Conservation (phyloP, 2,329 filamentous ascomycete genomes). For the Aspergillus proliferans region DNA sequence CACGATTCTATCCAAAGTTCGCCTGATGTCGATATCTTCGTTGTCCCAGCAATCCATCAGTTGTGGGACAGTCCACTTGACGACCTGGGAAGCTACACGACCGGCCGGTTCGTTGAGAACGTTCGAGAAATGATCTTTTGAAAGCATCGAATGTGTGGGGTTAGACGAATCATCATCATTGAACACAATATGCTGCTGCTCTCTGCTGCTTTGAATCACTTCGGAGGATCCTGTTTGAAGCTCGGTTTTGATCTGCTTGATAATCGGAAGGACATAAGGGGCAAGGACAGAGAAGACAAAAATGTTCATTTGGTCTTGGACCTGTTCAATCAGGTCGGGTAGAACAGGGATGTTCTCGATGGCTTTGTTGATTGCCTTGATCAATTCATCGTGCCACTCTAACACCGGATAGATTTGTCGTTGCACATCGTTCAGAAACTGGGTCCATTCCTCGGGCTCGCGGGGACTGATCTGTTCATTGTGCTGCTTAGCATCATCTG, state of each 20-base stretch:
- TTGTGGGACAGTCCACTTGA: constrained; percentile 83
- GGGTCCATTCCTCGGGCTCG: constrained; percentile 76
- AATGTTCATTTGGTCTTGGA: constrained; percentile 79
- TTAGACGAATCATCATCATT: constrained; percentile 68
- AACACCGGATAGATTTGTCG: constrained; percentile 82
- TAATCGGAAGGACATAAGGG: constrained; percentile 78
- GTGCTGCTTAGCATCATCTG: constrained; percentile 67
- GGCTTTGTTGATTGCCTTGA: constrained; percentile 69
- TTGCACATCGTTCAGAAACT: constrained; percentile 67
- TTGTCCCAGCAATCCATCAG: constrained; percentile 85
- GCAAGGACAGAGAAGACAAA: constrained; percentile 91
- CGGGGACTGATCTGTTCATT: constrained; percentile 68
- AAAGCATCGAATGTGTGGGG: constrained; percentile 91
- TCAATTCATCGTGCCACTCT: constrained; percentile 81
- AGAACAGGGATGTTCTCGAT: constrained; percentile 82
- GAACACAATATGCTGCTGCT: constrained; percentile 83
- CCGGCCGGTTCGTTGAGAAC: constrained; percentile 84
- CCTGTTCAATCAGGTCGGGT: constrained; percentile 75
- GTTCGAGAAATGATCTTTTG: constrained; percentile 92
- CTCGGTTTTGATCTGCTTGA: constrained; percentile 79
- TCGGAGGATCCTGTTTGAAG: constrained; percentile 78
- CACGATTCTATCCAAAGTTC: constrained; percentile 69
- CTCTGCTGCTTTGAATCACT: constrained; percentile 76
- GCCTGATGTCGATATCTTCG: constrained; percentile 61
- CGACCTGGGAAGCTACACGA: constrained; percentile 68